Evolutionary conservation across 352 stramenopile species (phyloP).

Genomic region (Phytophthora cactorum): DNA sequence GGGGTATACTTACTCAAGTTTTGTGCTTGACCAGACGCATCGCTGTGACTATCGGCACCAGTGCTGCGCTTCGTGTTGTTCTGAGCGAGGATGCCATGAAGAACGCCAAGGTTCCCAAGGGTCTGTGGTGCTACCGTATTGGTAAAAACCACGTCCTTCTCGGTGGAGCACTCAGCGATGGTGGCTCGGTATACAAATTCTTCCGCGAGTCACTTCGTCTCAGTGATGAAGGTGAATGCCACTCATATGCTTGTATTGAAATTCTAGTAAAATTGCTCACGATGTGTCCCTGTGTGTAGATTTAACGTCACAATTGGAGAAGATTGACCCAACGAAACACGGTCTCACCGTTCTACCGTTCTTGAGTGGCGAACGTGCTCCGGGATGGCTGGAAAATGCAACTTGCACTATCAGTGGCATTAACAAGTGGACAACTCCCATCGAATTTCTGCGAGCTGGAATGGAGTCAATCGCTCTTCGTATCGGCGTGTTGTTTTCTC

Average conservation of each 20-base stretch:
- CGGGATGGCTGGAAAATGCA: conserved; percentile 91
- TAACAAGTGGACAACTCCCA: conserved; percentile 89
- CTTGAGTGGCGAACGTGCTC: conserved; percentile 93
- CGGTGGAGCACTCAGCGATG: conserved; percentile 95
- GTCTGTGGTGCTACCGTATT: conserved; percentile 96
- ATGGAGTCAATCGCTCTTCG: conserved; percentile 93
- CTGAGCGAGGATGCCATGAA: conserved; percentile 58
- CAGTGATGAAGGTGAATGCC: conserved; percentile 44
- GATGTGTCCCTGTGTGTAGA: conserved; percentile 15
- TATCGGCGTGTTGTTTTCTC: conserved; percentile 83
- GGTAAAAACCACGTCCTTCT: conserved; percentile 86
- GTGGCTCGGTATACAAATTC: conserved; percentile 96
- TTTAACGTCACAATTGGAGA: conserved; percentile 42
- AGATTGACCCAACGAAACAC: conserved; percentile 66
- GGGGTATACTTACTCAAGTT: conserved; percentile 8
- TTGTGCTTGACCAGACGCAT: conserved; percentile 64
- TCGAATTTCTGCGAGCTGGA: conserved; percentile 89
- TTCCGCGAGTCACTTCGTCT: conserved; percentile 78
- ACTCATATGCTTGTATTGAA: conserved; percentile 1
- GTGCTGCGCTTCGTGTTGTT: conserved; percentile 92
- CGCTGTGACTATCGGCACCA: conserved; percentile 95
- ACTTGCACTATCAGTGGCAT: conserved; percentile 92
- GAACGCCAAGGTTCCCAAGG: conserved; percentile 77
- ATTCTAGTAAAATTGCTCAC: not conserved
- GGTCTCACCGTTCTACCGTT: conserved; percentile 92